A percentile compares a stretch with the other conserved stretches of the same genome.
These are phyloP conservation scores for Penicillium soppii DNA, from an alignment of 495 filamentous ascomycete species.

Conservation along the genomic window DNA sequence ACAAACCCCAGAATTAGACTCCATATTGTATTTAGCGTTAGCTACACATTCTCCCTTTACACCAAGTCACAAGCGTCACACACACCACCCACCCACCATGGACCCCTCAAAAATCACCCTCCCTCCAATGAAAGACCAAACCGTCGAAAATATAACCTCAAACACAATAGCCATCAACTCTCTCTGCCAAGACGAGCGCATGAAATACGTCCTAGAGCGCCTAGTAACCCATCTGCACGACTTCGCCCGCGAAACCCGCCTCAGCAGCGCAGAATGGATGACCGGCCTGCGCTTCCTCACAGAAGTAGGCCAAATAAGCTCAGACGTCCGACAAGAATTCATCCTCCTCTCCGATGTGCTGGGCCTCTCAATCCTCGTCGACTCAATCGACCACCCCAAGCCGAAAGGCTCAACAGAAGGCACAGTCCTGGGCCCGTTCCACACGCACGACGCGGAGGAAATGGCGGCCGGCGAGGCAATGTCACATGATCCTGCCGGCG, in stretches of 20 bases:
- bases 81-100: slow-evolving; percentile 45
- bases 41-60: too few species aligned
- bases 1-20: too few species aligned
- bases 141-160: slow-evolving; percentile 79
- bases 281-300: slow-evolving; percentile 67
- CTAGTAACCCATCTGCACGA: slow-evolving; percentile 80
- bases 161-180: slow-evolving; percentile 76
- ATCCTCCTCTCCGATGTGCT: slow-evolving; percentile 92
- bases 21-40: too few species aligned
- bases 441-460: slow-evolving; percentile 80
- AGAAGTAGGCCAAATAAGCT: slow-evolving; percentile 70
- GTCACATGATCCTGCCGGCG: slow-evolving; percentile 59
- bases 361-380: slow-evolving; percentile 85
- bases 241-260: slow-evolving; percentile 76
- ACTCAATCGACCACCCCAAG: slow-evolving; percentile 90
- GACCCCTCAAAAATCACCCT: slow-evolving; percentile 51
- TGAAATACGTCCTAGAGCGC: slow-evolving; percentile 70
- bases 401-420: slow-evolving; percentile 74
- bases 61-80: too few species aligned
- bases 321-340: slow-evolving; percentile 80
- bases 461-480: slow-evolving; percentile 65
- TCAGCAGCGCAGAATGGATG: slow-evolving; percentile 83
- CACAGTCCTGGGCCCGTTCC: slow-evolving; percentile 89
- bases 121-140: slow-evolving; percentile 69
- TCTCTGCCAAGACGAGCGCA: slow-evolving; percentile 60